phyloP scores from a whole-genome alignment of 2,329 filamentous ascomycete species.

The Aureobasidium sp. region DNA sequence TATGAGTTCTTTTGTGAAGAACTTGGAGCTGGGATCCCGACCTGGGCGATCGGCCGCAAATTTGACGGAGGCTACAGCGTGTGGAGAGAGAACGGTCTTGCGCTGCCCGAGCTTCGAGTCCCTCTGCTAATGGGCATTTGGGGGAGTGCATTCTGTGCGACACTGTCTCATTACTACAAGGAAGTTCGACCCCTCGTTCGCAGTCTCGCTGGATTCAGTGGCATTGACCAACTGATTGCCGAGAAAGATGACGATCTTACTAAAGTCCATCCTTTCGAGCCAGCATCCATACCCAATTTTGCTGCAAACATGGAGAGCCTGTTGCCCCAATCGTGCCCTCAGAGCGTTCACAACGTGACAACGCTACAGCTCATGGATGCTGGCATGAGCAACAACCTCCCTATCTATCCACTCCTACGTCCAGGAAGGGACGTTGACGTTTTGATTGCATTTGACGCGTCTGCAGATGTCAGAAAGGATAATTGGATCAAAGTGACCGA shows the following conservation, averaged over 20 bases:
- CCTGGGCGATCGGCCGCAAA: slow-evolving; percentile 80
- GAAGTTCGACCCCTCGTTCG: slow-evolving; percentile 80
- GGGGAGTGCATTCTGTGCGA: slow-evolving; percentile 93
- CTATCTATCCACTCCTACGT: slow-evolving; percentile 87
- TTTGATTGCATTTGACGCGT: slow-evolving; percentile 87
- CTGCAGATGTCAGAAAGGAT: slow-evolving; percentile 84
- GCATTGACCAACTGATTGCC: slow-evolving; percentile 72
- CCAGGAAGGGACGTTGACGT: slow-evolving; percentile 85
- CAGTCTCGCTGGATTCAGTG: slow-evolving; percentile 65
- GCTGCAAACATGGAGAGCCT: slow-evolving; percentile 70
- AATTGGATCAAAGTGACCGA: slow-evolving; percentile 96
- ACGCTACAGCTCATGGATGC: slow-evolving; percentile 77
- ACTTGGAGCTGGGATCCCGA: slow-evolving; percentile 83
- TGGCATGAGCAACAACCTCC: slow-evolving; percentile 97
- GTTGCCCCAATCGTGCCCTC: slow-evolving; percentile 69
- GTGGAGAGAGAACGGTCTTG: slow-evolving; percentile 55
- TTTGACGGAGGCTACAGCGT: slow-evolving; percentile 68
- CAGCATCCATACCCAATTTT: slow-evolving; percentile 85
- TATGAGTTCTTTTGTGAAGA: slow-evolving; percentile 97
- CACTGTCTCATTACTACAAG: slow-evolving; percentile 89
- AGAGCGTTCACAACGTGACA: slow-evolving; percentile 61
- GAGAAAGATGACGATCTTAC: slow-evolving; percentile 76
- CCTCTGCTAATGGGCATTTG: slow-evolving; percentile 89
- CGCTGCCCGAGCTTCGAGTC: slow-evolving; percentile 76
- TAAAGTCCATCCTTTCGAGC: slow-evolving; percentile 92